phyloP scores from a whole-genome alignment of 768 basidiomycete species.

The Tephrocybe sp. region DNA sequence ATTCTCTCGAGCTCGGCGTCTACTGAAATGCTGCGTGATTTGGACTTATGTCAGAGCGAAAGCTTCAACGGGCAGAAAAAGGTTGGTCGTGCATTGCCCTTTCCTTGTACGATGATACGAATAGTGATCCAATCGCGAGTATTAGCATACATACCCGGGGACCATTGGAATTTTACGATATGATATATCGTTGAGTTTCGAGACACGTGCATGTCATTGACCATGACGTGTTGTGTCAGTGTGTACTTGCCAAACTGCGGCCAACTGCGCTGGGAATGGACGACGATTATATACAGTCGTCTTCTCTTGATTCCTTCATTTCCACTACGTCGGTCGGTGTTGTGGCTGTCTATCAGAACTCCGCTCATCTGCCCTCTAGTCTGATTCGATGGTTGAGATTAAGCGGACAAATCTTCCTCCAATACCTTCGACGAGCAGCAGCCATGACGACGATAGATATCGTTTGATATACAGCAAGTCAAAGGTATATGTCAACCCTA shows the following conservation, averaged over 20 bases:
- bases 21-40: no score
- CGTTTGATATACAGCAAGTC: slow-evolving; percentile 87
- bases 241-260: slow-evolving; percentile 9
- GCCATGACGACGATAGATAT: slow-evolving; percentile 59
- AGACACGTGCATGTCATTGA: slow-evolving; percentile 10
- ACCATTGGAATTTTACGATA: not conserved
- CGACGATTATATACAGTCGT: slow-evolving; percentile 22
- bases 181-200: not conserved
- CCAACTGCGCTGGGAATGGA: slow-evolving; percentile 18
- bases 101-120: no score
- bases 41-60: no score
- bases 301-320: slow-evolving; percentile 44
- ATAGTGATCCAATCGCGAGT: no score
- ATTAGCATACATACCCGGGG: not conserved
- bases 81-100: no score
- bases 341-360: not conserved
- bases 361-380: slow-evolving; percentile 26
- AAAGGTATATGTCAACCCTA: slow-evolving; percentile 95
- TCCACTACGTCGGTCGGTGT: slow-evolving; percentile 49
- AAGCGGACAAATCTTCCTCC: slow-evolving; percentile 38
- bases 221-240: slow-evolving; percentile 11
- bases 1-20: no score
- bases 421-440: slow-evolving; percentile 16
- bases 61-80: no score
- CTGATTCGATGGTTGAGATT: slow-evolving; percentile 78